Base-by-base conservation (phyloP, 768 basidiomycete genomes). In the Russula abietina region DNA sequence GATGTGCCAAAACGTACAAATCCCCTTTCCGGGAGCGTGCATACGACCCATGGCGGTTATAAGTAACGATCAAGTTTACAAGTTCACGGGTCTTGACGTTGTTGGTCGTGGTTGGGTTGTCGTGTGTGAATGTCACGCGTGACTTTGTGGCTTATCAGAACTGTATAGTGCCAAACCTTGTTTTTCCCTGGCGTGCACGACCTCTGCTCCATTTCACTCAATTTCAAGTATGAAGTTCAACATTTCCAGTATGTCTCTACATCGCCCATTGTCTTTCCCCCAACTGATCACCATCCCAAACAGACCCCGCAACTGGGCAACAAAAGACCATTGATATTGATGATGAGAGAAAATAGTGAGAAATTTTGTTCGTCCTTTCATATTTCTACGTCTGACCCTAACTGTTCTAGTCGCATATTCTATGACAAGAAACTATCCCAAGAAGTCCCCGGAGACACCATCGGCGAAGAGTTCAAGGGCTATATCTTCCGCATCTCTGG, bases 1-100 rank as follows among this genome's bases (percentile, higher is more conserved):
- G 38, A 6, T 16, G 45, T 4, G n/a, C 32, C n/a, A 28, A 52
- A 46, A 61, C 89, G 71, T 77, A 93, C 90, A 91, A 83, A 98
- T 97, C 85, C 95, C 96, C 93, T 98, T 98, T 79, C 93, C 93
- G 79, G 94, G 93, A 86, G 94, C 94, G 86, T 98, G 96, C 93
- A 97, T 94, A 75, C 94, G 93, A 91, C 89, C 91, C 91, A 93
- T 93, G 79, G 70, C 79, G 69, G 65, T 55, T 74, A 73, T 74
- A 61, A 22, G 16, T 39, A 22, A 43, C 36, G 49, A 16, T 67
- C 32, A 51, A 46, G 45, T 46, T 46, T 4, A 46, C 45, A n/a
- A 33, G 32, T 33, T 33, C 1, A 33, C 33, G 3, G 43, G 43
- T 45, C 45, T 46, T 46, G 22, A 46, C 17, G 28, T 70, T 67